Evolutionary conservation across 1,284 basidiomycete species (phyloP).

Genomic region (Cryptococcus floricola): DNA sequence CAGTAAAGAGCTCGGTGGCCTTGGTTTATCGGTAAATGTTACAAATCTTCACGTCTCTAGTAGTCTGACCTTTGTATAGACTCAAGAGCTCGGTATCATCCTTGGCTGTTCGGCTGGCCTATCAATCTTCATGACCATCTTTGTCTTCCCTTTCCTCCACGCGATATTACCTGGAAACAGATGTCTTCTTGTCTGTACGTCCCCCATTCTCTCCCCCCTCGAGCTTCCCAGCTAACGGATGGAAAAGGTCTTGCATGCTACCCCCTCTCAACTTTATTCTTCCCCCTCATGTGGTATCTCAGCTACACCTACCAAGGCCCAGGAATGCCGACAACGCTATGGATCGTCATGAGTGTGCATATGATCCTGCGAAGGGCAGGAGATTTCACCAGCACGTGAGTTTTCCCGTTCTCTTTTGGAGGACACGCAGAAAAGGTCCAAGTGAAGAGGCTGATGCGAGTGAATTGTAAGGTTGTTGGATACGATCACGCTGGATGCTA

Average conservation of each 20-base stretch:
- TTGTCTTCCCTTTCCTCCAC: slow-evolving; percentile 35
- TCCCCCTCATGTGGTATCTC: slow-evolving; percentile 32
- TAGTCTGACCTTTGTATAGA: slow-evolving; percentile 15
- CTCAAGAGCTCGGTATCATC: slow-evolving; percentile 31
- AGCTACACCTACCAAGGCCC: slow-evolving; percentile 8
- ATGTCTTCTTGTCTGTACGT: slow-evolving; percentile 21
- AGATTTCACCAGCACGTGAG: slow-evolving; percentile 36
- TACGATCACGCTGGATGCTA: slow-evolving; percentile 31
- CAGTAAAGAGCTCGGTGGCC: slow-evolving; percentile 29
- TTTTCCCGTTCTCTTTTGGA: neutral
- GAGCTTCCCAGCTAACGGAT: too few species aligned
- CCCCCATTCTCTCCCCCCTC: too few species aligned
- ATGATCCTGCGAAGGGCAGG: slow-evolving; percentile 33
- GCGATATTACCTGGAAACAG: slow-evolving; percentile 19
- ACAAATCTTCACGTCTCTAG: neutral
- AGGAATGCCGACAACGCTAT: slow-evolving; percentile 7
- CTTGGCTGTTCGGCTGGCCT: slow-evolving; percentile 30
- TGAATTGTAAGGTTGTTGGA: slow-evolving; percentile 27
- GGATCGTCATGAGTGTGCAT: slow-evolving; percentile 25
- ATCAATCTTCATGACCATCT: slow-evolving; percentile 37
- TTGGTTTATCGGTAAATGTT: slow-evolving; percentile 30
- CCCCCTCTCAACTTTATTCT: slow-evolving; percentile 26
- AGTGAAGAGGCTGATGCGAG: neutral
- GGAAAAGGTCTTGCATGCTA: slow-evolving; percentile 28
- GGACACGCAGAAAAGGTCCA: too few species aligned